Percentiles rank a stretch among this genome's conserved stretches.
phyloP scores from a whole-genome alignment of 2,329 filamentous ascomycete species.

The Fusarium sp. region DNA sequence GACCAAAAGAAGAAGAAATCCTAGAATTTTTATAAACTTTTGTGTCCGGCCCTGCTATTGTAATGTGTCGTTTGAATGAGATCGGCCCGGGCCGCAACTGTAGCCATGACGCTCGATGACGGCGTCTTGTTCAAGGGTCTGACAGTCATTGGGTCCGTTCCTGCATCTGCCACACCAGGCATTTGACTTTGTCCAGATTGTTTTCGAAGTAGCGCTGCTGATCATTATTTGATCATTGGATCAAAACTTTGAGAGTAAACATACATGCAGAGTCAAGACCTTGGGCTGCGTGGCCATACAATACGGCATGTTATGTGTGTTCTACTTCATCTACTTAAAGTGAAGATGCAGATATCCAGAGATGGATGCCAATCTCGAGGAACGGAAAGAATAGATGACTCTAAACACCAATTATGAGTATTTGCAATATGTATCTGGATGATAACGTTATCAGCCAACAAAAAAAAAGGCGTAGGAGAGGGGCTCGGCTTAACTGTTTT shows the following conservation, averaged over 20 bases:
- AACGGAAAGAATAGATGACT: background rate
- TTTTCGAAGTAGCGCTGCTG: background rate
- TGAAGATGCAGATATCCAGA: background rate
- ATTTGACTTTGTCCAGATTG: background rate
- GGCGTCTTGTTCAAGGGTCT: background rate
- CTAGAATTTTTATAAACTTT: background rate
- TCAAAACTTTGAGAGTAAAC: background rate
- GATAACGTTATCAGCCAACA: constrained; percentile 12
- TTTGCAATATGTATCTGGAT: background rate
- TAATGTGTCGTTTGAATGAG: background rate
- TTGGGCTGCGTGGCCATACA: background rate
- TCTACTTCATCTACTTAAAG: background rate
- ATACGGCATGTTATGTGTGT: background rate
- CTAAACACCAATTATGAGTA: background rate
- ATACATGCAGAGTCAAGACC: background rate
- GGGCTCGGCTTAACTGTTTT: background rate
- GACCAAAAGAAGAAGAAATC: background rate
- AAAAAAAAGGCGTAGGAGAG: background rate
- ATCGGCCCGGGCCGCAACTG: constrained; percentile 9
- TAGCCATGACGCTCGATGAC: constrained; percentile 10
- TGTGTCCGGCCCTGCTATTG: background rate
- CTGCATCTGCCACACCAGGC: constrained; percentile 20
- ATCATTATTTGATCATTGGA: background rate
- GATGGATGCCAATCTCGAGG: background rate
- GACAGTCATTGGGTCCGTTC: constrained; percentile 16